Evolutionary conservation across 768 basidiomycete species (phyloP).

Genomic region (Melanogaster broomeanus): DNA sequence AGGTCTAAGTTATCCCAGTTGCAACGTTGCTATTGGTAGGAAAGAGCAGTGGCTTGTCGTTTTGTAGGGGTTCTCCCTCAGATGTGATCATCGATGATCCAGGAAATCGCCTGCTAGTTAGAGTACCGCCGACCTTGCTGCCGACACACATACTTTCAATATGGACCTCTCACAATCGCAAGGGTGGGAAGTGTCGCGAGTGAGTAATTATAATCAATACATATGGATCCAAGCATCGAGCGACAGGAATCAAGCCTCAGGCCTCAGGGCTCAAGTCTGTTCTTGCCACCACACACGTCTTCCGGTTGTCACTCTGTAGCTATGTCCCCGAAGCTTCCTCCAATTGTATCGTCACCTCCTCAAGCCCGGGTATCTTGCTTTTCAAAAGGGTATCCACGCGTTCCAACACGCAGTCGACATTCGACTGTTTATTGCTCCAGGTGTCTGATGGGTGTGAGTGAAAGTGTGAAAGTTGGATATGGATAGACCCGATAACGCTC

Average conservation of each 20-base stretch:
- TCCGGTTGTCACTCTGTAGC: neutral
- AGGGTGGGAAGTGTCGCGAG: neutral
- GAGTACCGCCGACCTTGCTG: too few relatives aligned
- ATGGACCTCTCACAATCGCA: too few relatives aligned
- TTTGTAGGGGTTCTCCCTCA: too few relatives aligned
- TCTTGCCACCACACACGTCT: neutral
- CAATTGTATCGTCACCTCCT: slow-evolving; percentile 90
- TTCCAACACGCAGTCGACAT: slow-evolving; percentile 66
- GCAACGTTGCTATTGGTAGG: too few relatives aligned
- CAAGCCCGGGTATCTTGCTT: slow-evolving; percentile 74
- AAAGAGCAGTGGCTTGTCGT: too few relatives aligned
- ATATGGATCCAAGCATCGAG: slow-evolving; percentile 11
- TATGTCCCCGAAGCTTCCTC: slow-evolving; percentile 39
- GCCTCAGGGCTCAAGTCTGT: too few relatives aligned
- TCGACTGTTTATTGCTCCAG: slow-evolving; percentile 13
- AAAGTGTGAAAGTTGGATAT: slow-evolving; percentile 76
- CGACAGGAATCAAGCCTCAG: too few relatives aligned
- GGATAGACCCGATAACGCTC: slow-evolving; percentile 87
- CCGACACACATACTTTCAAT: too few relatives aligned
- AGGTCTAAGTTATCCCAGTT: too few relatives aligned
- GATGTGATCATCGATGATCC: too few relatives aligned
- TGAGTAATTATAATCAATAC: slow-evolving; percentile 12
- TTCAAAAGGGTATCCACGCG: slow-evolving; percentile 74
- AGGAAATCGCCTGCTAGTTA: too few relatives aligned
- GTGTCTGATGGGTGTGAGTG: slow-evolving; percentile 57